phyloP scores from a whole-genome alignment of 768 basidiomycete genomes.

The Suillus occidentalis region DNA sequence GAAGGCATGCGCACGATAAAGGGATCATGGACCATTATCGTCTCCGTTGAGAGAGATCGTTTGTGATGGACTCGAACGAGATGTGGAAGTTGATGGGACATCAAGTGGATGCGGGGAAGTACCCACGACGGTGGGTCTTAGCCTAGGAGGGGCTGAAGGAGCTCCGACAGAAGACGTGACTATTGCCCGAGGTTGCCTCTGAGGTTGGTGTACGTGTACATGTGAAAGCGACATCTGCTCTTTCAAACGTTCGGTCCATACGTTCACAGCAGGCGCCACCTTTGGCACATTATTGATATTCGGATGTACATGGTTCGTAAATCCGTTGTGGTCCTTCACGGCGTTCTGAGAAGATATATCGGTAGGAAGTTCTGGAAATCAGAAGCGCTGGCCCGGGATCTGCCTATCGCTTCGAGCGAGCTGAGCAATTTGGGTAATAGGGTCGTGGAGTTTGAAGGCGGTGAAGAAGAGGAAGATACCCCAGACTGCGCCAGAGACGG shows the following conservation, averaged over 20 bases:
- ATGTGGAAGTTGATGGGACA: conserved; percentile 7
- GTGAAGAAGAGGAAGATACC: conserved; percentile 13
- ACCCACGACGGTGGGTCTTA: conserved; percentile 19
- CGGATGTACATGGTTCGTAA: conserved; percentile 10
- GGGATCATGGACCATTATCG: conserved; percentile 38
- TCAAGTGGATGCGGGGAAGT: not conserved
- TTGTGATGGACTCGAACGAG: conserved; percentile 4
- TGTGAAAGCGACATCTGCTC: conserved; percentile 37
- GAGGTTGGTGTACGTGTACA: conserved; percentile 14
- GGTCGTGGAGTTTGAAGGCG: conserved; percentile 1
- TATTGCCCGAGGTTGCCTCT: conserved; percentile 16
- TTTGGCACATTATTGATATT: conserved; percentile 15
- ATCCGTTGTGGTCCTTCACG: not conserved
- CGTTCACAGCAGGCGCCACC: conserved; percentile 32
- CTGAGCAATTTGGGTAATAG: not conserved
- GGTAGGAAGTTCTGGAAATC: conserved; percentile 8
- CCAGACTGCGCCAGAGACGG: conserved; percentile 4
- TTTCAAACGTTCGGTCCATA: conserved; percentile 44
- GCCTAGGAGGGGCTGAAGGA: conserved; percentile 13
- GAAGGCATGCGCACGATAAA: conserved; percentile 44
- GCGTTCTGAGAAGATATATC: not conserved
- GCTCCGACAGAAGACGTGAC: conserved; percentile 13
- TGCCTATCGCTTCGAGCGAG: not conserved
- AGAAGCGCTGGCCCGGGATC: not conserved
- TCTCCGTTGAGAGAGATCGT: conserved; percentile 17